Evolutionary conservation across 352 stramenopile species (phyloP).

Genomic region (Phytophthora litchii): DNA sequence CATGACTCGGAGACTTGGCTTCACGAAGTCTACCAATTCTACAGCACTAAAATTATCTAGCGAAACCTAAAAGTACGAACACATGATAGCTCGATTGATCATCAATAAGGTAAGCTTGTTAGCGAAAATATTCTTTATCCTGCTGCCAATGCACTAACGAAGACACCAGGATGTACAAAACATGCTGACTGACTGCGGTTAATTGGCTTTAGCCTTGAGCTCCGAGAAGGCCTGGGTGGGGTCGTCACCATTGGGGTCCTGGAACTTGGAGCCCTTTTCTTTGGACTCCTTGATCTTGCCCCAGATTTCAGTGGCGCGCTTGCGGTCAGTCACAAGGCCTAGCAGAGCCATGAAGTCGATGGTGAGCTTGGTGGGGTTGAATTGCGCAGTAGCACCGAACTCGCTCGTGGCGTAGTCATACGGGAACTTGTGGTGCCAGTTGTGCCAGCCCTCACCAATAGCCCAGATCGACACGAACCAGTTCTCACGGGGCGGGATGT

Average conservation of each 20-base stretch:
- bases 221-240: constrained; percentile 59
- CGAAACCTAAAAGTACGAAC: too few relatives aligned
- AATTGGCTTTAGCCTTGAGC: constrained; percentile 74
- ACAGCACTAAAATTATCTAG: constrained; percentile 17
- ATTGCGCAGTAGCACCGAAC: constrained; percentile 95
- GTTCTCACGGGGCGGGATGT: constrained; percentile 97
- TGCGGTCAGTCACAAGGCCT: constrained; percentile 94
- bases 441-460: constrained; percentile 98
- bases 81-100: constrained; percentile 5
- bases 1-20: background rate
- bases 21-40: too few relatives aligned
- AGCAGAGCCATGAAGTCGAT: constrained; percentile 94
- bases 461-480: constrained; percentile 95
- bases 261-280: constrained; percentile 41
- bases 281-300: constrained; percentile 87
- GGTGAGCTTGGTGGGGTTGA: constrained; percentile 98
- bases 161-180: constrained; percentile 22
- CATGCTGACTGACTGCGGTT: constrained; percentile 26
- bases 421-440: constrained; percentile 99
- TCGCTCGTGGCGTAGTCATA: constrained; percentile 98
- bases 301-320: constrained; percentile 95
- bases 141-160: background rate
- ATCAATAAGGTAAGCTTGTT: constrained; percentile 47
- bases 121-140: constrained; percentile 30
- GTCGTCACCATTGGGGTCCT: constrained; percentile 66